Conservation (phyloP, 768 basidiomycete species). For the Trichaptum fuscoviolaceum region DNA sequence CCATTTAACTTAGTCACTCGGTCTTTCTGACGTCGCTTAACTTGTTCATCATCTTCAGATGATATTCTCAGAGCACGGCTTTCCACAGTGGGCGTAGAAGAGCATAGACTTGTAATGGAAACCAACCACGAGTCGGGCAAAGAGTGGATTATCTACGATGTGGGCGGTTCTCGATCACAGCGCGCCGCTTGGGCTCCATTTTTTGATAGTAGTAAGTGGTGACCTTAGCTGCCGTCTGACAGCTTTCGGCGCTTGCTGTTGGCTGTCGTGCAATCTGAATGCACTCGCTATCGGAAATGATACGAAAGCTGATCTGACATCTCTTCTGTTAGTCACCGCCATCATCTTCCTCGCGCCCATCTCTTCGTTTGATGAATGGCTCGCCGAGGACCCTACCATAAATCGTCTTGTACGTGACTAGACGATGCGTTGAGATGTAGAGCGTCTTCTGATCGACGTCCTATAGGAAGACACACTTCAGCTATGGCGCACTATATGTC, state of each 20-base stretch:
- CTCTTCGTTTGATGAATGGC: constrained; percentile 58
- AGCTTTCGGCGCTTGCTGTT: neutral
- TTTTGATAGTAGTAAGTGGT: constrained; percentile 53
- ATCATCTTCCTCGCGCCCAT: constrained; percentile 66
- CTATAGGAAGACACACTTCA: constrained; percentile 48
- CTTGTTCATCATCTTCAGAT: constrained; percentile 26
- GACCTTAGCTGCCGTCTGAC: neutral
- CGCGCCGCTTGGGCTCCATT: constrained; percentile 64
- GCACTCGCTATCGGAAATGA: neutral
- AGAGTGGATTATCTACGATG: constrained; percentile 63
- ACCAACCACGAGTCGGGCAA: constrained; percentile 25
- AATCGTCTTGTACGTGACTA: constrained; percentile 47
- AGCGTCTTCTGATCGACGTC: neutral
- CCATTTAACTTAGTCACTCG: neutral
- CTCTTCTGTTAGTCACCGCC: constrained; percentile 40
- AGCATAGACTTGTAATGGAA: constrained; percentile 53
- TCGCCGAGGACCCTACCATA: constrained; percentile 50
- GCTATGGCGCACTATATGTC: constrained; percentile 56
- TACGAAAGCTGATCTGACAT: constrained; percentile 8
- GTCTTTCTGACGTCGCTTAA: neutral
- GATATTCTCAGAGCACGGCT: constrained; percentile 64
- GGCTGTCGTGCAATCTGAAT: neutral
- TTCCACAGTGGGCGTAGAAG: constrained; percentile 59
- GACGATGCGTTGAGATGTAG: constrained; percentile 4
- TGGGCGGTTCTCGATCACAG: constrained; percentile 55